A percentile compares a stretch with the other conserved stretches of the same genome.
Evolutionary conservation across 345 rosid species (phyloP).

Genomic region (Schrenkiella parvula): DNA sequence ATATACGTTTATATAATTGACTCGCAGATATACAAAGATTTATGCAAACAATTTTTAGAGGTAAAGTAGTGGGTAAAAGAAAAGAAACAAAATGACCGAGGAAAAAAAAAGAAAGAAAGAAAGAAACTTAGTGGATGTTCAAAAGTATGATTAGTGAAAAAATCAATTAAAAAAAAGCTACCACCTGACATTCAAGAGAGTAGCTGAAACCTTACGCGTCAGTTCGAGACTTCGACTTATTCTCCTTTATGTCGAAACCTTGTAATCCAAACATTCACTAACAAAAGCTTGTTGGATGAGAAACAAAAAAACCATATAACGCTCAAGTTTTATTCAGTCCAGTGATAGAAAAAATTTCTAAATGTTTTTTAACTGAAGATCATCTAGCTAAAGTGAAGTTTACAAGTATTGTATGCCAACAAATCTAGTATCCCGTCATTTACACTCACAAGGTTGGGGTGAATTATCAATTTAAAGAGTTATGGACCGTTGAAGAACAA

Average conservation of each 20-base stretch:
- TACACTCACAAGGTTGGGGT: background rate
- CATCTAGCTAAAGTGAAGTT: no score
- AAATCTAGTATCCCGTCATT: background rate
- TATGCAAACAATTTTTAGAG: background rate
- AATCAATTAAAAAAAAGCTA: background rate
- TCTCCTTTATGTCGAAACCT: no score
- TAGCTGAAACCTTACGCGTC: no score
- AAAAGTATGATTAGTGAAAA: background rate
- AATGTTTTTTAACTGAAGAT: no score
- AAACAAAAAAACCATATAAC: no score
- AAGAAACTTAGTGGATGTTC: constrained; percentile 8
- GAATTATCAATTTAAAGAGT: background rate
- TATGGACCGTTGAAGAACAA: background rate
- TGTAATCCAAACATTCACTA: no score
- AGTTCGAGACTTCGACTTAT: no score
- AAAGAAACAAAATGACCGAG: background rate
- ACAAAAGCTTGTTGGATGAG: no score
- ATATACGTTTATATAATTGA: background rate
- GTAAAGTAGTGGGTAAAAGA: constrained; percentile 1
- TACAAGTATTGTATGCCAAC: no score
- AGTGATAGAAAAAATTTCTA: no score
- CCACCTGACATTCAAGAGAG: no score
- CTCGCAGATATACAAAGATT: background rate
- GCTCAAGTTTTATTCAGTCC: no score
- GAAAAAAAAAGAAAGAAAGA: background rate